These are phyloP conservation scores for Candida piceae DNA, from an alignment of 805 yeast species.

Conservation along the genomic window DNA sequence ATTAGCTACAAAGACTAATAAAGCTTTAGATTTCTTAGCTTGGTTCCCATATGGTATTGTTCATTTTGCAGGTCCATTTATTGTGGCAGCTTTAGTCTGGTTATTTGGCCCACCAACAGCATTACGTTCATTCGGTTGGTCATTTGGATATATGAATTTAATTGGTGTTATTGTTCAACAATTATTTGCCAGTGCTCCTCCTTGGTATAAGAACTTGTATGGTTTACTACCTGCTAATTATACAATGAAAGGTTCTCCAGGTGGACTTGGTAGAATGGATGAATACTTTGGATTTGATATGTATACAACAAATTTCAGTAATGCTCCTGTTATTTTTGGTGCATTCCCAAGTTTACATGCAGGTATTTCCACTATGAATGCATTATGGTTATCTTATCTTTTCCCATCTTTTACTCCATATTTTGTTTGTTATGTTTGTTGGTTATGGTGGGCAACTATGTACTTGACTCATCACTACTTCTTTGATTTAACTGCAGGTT, in stretches of 20 bases:
- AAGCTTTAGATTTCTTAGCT: conserved; percentile 74
- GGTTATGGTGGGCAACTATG: conserved; percentile 99
- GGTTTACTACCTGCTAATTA: conserved; percentile 87
- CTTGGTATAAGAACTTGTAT: conserved; percentile 83
- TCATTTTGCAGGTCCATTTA: conserved; percentile 83
- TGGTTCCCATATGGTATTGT: conserved; percentile 92
- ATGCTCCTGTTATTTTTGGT: conserved; percentile 89
- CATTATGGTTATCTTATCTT: conserved; percentile 71
- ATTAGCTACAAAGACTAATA: conserved; percentile 64
- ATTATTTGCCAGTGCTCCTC: conserved; percentile 88
- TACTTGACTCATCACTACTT: conserved; percentile 93
- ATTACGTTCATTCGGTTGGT: conserved; percentile 77
- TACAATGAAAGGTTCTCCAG: conserved; percentile 87
- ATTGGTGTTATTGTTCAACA: conserved; percentile 77
- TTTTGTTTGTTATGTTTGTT: conserved; percentile 71
- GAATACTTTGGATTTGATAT: conserved; percentile 67
- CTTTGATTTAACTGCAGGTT: conserved; percentile 86
- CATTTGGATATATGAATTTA: conserved; percentile 90
- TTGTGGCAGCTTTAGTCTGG: conserved; percentile 72
- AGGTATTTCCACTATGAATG: conserved; percentile 90
- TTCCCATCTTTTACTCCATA: conserved; percentile 64
- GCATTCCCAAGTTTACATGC: conserved; percentile 72
- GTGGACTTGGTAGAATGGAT: conserved; percentile 88
- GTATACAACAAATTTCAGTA: conserved; percentile 73
- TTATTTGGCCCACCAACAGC: conserved; percentile 88